These are phyloP conservation scores for Cucurbita argyrosperma DNA, from an alignment of 306 rosid species.

Conservation along the genomic window DNA sequence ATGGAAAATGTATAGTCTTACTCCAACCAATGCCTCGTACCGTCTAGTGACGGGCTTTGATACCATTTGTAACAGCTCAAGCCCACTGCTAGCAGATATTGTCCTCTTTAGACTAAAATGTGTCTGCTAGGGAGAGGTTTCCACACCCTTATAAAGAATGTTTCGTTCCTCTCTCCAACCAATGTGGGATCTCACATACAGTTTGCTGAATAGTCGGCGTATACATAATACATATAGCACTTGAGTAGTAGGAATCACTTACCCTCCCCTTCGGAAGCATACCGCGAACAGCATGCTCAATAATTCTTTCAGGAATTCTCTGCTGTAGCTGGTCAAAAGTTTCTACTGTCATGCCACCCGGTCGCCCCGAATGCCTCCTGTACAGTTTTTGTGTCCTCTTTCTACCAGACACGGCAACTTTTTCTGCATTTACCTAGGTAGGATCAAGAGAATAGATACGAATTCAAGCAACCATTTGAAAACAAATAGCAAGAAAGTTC, in stretches of 20 bases:
- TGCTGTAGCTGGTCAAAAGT: conserved; percentile 88
- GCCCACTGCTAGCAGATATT: too few species aligned
- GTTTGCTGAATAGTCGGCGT: background rate
- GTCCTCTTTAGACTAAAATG: too few species aligned
- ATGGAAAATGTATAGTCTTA: too few species aligned
- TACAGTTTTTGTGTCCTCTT: conserved; percentile 90
- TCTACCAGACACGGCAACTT: conserved; percentile 82
- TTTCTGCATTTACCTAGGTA: conserved; percentile 80
- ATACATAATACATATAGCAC: background rate
- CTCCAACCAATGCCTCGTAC: too few species aligned
- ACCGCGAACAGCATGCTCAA: conserved; percentile 97
- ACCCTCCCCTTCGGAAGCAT: conserved; percentile 99
- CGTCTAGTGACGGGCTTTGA: too few species aligned
- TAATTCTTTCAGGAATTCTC: conserved; percentile 87
- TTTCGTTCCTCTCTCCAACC: too few species aligned
- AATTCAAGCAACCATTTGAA: background rate
- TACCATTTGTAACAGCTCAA: too few species aligned
- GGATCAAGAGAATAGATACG: conserved; percentile 5
- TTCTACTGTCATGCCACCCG: conserved; percentile 95
- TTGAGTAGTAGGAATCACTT: conserved; percentile 17
- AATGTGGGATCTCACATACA: background rate
- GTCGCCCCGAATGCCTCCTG: conserved; percentile 96
- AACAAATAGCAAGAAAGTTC: background rate
- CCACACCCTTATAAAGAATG: too few species aligned
- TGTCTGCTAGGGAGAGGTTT: too few species aligned